Evolutionary conservation across 345 rosid genomes (phyloP), one percentile per base, ranked within the genome.

Genomic region (Rhodamnia rubescens): DNA sequence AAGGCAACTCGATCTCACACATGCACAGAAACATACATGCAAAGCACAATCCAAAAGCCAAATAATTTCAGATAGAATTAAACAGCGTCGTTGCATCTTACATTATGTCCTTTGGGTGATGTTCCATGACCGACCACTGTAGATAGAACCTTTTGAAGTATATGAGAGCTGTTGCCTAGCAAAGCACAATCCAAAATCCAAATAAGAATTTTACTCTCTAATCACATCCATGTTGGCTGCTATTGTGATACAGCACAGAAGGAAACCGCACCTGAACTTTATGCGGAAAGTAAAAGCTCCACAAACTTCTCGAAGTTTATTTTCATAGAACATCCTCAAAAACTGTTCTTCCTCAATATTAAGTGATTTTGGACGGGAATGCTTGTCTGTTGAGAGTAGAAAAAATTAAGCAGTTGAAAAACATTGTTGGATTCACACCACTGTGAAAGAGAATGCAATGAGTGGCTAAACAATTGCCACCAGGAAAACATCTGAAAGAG

Each of bases 51-150:
- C n/a, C n/a, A n/a, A n/a, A n/a, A n/a, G n/a, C n/a, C n/a, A n/a
- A n/a, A n/a, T n/a, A 40, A 27, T 84, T 32, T 18, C 69, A 22
- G 61, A 44, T 53, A 42, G 61, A 40, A 64, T 21, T 42, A 32
- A 56, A 29, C 5, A 58, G 26, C 24, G 2, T 80, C 52, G 29
- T 88, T 81, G 51, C 74, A 89, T 53, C 92, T 15, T 93, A 97
- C 99, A 96, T 97, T 88, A 97, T 92, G 86, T 96, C 91, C 88
- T 96, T 97, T 57, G 99, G 98, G 88, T 95, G 96, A 90, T 95
- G 98, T 87, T 97, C 98, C 99, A 97, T 97, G 92, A 97, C 98
- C 40, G 99, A 96, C 98, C 99, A 97, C 75, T 95, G 96, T 87
- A 97, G 92, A 90, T 97, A 97, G 88, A 97, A 97, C 86, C 99